These are phyloP conservation scores for Alternaria panax DNA, from an alignment of 2,329 filamentous ascomycete genomes.

Conservation along the genomic window DNA sequence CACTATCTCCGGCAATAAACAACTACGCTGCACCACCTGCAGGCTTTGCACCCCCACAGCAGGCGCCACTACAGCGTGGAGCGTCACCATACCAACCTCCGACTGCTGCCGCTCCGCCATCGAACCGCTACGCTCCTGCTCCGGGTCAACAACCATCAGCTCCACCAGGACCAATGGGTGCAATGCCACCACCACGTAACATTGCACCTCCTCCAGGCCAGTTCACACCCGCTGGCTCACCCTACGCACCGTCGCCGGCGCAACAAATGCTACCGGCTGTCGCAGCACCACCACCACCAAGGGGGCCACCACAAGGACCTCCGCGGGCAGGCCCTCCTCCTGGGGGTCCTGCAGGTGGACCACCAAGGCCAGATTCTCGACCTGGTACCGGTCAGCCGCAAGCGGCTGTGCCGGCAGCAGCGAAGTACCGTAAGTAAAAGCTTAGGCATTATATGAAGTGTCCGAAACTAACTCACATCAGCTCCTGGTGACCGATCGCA, in stretches of 20 bases:
- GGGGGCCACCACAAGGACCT: conserved; percentile 47
- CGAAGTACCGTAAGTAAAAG: conserved; percentile 72
- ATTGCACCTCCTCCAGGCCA: conserved; percentile 55
- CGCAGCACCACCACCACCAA: conserved; percentile 56
- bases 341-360: conserved; percentile 39
- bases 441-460: conserved; percentile 10
- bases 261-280: conserved; percentile 50
- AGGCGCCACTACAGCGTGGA: conserved; percentile 72
- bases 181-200: conserved; percentile 51
- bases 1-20: conserved; percentile 59
- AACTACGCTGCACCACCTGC: conserved; percentile 65
- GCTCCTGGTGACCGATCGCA: conserved; percentile 85
- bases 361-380: conserved; percentile 51
- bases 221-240: conserved; percentile 35
- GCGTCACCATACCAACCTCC: conserved; percentile 88
- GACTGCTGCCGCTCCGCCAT: conserved; percentile 69
- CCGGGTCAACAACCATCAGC: conserved; percentile 62
- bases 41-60: conserved; percentile 56
- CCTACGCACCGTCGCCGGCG: conserved; percentile 34
- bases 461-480: conserved; percentile 34
- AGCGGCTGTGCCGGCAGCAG: conserved; percentile 58
- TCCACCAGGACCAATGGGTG: conserved; percentile 41
- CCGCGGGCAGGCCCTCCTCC: conserved; percentile 55
- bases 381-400: conserved; percentile 61
- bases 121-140: conserved; percentile 70